Conservation (phyloP, 2,329 filamentous ascomycete genomes). For the Neofusicoccum cordaticola region DNA sequence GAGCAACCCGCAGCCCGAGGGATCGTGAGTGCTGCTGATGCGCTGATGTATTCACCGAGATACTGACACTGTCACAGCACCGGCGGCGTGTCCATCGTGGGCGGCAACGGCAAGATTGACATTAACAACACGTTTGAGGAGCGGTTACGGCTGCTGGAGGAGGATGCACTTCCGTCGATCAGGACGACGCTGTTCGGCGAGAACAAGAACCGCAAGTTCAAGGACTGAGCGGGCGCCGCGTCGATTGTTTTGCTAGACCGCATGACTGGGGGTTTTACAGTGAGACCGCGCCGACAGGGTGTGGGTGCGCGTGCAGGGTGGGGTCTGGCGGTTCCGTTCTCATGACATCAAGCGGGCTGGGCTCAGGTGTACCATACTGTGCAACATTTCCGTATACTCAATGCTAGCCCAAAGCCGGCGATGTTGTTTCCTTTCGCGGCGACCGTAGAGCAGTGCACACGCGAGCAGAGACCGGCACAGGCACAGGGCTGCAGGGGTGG, state of each 20-base stretch:
- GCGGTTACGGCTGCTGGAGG: constrained; percentile 79
- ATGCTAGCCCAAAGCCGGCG: neutral
- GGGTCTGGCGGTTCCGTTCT: neutral
- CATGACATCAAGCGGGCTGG: constrained; percentile 13
- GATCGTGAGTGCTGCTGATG: constrained; percentile 61
- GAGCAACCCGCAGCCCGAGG: constrained; percentile 73
- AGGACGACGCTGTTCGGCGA: constrained; percentile 85
- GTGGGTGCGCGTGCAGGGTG: neutral
- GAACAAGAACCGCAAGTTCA: constrained; percentile 95
- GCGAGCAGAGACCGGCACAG: neutral
- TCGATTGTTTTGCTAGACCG: neutral
- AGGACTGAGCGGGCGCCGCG: constrained; percentile 56
- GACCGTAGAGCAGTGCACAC: constrained; percentile 1
- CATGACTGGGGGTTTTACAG: neutral
- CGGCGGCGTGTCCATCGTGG: constrained; percentile 78
- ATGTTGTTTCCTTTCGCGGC: neutral
- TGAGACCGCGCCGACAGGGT: neutral
- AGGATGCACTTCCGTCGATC: constrained; percentile 78
- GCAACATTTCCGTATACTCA: constrained; percentile 6
- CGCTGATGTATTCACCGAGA: neutral
- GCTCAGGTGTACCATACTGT: constrained; percentile 18
- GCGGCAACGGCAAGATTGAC: constrained; percentile 87
- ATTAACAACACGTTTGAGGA: constrained; percentile 99
- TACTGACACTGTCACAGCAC: constrained; percentile 54
- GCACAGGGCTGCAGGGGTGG: neutral